phyloP scores from a whole-genome alignment of 345 rosid species.

The Linum tenue region DNA sequence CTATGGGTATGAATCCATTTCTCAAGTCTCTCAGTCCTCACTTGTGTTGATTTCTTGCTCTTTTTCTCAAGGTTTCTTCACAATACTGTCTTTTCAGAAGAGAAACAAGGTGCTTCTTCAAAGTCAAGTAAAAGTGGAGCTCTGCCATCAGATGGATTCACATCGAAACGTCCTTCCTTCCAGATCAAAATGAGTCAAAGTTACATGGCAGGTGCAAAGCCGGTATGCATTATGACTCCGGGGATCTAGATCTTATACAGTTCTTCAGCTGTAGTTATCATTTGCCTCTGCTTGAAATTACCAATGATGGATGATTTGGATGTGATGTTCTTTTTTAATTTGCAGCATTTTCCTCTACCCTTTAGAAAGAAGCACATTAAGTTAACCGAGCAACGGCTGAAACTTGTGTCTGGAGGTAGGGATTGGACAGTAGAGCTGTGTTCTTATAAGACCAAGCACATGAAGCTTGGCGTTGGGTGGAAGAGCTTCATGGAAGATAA shows the following conservation, averaged over 20 bases:
- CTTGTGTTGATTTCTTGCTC: no score
- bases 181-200: neutral
- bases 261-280: no score
- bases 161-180: neutral
- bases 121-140: neutral
- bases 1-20: no score
- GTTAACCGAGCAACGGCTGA: neutral
- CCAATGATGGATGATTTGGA: neutral
- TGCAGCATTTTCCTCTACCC: neutral
- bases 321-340: neutral
- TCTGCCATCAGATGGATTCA: neutral
- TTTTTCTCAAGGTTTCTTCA: no score
- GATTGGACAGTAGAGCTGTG: neutral
- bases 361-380: neutral
- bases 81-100: neutral
- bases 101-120: neutral
- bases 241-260: neutral
- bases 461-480: neutral
- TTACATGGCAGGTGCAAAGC: neutral
- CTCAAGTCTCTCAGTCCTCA: no score
- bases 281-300: neutral
- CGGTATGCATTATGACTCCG: no score
- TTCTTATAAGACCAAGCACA: neutral
- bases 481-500: neutral
- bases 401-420: neutral